Conservation (phyloP, 2,329 filamentous ascomycete species). For the Cadophora luteo-olivacea region DNA sequence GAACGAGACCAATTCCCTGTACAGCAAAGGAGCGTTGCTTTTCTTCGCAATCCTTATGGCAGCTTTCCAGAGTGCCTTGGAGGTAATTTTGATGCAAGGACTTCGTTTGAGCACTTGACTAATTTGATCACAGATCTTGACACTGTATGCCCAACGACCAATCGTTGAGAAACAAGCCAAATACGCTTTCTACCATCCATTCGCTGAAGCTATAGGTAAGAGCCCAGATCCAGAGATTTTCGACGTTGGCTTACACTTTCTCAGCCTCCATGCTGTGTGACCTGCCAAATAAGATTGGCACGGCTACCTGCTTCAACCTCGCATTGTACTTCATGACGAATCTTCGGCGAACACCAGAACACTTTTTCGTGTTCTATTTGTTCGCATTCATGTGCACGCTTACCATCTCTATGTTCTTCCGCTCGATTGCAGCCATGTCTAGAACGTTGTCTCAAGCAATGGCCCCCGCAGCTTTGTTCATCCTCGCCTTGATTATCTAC, state of each 20-base stretch:
- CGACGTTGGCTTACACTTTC: conserved; percentile 50
- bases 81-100: conserved; percentile 46
- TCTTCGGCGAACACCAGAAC: conserved; percentile 72
- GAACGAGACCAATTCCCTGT: conserved; percentile 61
- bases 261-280: conserved; percentile 63
- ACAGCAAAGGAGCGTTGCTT: conserved; percentile 65
- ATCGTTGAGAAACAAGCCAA: conserved; percentile 79
- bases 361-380: conserved; percentile 87
- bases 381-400: conserved; percentile 76
- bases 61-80: conserved; percentile 65
- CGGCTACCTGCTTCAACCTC: conserved; percentile 78
- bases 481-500: conserved; percentile 60
- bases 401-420: conserved; percentile 87
- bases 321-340: conserved; percentile 88
- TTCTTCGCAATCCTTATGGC: conserved; percentile 74
- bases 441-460: conserved; percentile 67
- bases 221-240: too few relatives aligned
- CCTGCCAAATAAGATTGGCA: conserved; percentile 81
- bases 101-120: neutral
- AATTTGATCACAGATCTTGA: conserved; percentile 69
- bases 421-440: conserved; percentile 78
- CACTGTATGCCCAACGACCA: conserved; percentile 84
- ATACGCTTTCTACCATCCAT: conserved; percentile 91
- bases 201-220: conserved; percentile 63
- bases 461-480: conserved; percentile 57